These are phyloP conservation scores for Hymenoscyphus linearis DNA, from an alignment of 2,329 filamentous ascomycete genomes.

Conservation along the genomic window DNA sequence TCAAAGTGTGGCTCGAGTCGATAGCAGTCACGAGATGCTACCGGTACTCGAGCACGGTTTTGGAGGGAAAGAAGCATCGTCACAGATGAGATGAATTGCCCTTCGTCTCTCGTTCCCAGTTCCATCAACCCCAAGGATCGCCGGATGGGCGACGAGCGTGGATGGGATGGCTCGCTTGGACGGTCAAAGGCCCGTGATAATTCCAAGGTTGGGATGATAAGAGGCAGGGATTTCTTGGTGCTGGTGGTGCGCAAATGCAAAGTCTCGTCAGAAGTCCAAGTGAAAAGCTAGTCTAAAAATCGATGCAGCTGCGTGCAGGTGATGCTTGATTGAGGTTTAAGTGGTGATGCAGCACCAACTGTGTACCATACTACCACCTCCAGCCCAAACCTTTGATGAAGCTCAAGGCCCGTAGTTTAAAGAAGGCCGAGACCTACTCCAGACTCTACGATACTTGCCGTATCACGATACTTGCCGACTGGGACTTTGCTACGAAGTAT, in stretches of 20 bases:
- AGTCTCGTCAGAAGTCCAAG: slow-evolving; percentile 16
- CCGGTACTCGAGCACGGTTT: slow-evolving; percentile 13
- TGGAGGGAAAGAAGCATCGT: background rate
- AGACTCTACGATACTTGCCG: background rate
- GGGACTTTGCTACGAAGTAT: background rate
- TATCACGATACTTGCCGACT: background rate
- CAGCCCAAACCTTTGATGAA: background rate
- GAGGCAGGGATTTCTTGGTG: slow-evolving; percentile 21
- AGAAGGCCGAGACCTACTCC: background rate
- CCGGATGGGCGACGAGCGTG: slow-evolving; percentile 25
- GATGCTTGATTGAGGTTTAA: background rate
- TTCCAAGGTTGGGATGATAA: slow-evolving; percentile 27
- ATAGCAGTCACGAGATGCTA: slow-evolving; percentile 11
- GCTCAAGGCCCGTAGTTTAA: background rate
- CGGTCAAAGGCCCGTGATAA: slow-evolving; percentile 28
- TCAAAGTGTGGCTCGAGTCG: background rate
- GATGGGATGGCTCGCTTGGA: slow-evolving; percentile 28
- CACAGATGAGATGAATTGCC: background rate
- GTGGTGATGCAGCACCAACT: background rate
- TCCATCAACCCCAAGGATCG: slow-evolving; percentile 23
- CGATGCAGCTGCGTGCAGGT: slow-evolving; percentile 7
- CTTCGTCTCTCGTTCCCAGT: background rate
- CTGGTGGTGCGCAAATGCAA: slow-evolving; percentile 17
- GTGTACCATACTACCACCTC: background rate
- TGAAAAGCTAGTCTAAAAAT: slow-evolving; percentile 2